Evolutionary conservation across 129 eudicot genomes (phyloP), one percentile per base, ranked within the genome.

Genomic region (Chrysanthemum makinoi): DNA sequence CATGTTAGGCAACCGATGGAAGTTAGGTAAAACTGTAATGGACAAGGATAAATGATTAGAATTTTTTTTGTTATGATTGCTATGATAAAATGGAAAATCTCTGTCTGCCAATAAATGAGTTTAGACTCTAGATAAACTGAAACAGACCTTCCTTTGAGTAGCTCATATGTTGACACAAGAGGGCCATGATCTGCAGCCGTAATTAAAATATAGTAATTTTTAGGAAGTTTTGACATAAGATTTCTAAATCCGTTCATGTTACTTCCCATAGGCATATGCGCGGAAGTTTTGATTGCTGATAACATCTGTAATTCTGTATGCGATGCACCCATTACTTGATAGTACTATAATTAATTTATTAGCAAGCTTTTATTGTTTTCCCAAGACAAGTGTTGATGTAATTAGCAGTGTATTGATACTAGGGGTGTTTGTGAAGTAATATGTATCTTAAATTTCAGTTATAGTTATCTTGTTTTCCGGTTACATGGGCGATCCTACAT

Each of bases 91-190:
- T 58, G n/a, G 3, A 58, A 10, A 58, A 20, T 3, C 49, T 51
- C 26, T 20, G 43, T 68, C 9, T 50, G 62, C 44, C 72, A 50
- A 7, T 51, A 28, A 16, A 68, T 28, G 73, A 68, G 49, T 16
- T 26, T 51, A 26, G 73, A 68, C 26, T 16, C 53, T 51, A 26
- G 62, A 52, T 28, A n/a, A 68, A 48, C 50, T 68, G 73, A 51
- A 50, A 54, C 7, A 33, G 53, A 30, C 18, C 51, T 48, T 47
- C 58, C 58, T 17, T 8, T 69, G 74, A 69, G 16, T 12, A 26
- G 64, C 49, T 51, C 46, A 28, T 33, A 53, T 69, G 63, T 30
- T 28, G 30, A 13, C 39, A 35, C 11, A 39, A 6, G 46, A 17
- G 75, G 57, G 24, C 10, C 43, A 55, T 18, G 26, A 0, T 33